phyloP scores from a whole-genome alignment of 305 asterid species.

The Fraxinus ornus region DNA sequence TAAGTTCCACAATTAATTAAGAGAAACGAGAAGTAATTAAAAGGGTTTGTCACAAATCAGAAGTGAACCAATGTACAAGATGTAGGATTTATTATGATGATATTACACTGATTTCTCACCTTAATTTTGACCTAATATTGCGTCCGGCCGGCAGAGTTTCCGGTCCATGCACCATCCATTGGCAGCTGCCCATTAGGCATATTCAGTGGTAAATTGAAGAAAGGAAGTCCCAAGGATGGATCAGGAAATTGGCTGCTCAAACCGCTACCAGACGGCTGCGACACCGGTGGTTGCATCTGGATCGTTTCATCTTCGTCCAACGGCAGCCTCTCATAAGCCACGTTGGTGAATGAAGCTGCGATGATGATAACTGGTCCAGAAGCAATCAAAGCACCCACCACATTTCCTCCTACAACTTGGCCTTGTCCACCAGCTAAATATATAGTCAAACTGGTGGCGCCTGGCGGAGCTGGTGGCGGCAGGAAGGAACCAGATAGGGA shows the following conservation, averaged over 20 bases:
- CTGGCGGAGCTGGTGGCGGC: slow-evolving; percentile 54
- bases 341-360: slow-evolving; percentile 49
- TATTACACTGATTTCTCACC: slow-evolving; percentile 38
- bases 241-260: slow-evolving; percentile 37
- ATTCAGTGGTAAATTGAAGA: slow-evolving; percentile 44
- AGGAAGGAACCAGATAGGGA: slow-evolving; percentile 46
- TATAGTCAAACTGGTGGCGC: slow-evolving; percentile 48
- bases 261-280: slow-evolving; percentile 23
- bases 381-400: slow-evolving; percentile 46
- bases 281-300: slow-evolving; percentile 28
- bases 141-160: slow-evolving; percentile 49
- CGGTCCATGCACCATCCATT: slow-evolving; percentile 72
- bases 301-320: slow-evolving; percentile 40
- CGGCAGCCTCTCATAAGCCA: slow-evolving; percentile 49
- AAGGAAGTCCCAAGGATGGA: slow-evolving; percentile 48
- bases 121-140: slow-evolving; percentile 47
- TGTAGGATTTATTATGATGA: slow-evolving; percentile 10
- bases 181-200: slow-evolving; percentile 44
- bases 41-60: slow-evolving; percentile 25
- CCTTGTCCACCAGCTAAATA: slow-evolving; percentile 50
- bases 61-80: slow-evolving; percentile 49
- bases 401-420: slow-evolving; percentile 53
- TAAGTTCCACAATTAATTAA: background rate
- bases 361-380: slow-evolving; percentile 44
- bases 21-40: slow-evolving; percentile 8